Evolutionary conservation across 768 basidiomycete species (phyloP).

Genomic region (Collybia nuda): DNA sequence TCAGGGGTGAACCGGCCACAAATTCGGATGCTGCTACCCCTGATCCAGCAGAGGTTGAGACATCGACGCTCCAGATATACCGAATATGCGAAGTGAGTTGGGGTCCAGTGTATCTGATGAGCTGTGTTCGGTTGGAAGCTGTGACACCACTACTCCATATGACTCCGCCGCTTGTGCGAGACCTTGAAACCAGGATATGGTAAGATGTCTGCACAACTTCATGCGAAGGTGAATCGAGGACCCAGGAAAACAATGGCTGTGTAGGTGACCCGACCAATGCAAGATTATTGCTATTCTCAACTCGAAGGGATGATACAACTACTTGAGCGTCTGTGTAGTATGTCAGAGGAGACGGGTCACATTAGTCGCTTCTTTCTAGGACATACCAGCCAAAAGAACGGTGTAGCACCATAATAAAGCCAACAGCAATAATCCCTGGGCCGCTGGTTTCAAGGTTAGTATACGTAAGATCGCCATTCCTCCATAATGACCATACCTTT

Average conservation of each 20-base stretch:
- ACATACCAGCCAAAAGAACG: too few relatives aligned
- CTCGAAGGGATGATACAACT: too few relatives aligned
- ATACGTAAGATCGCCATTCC: too few relatives aligned
- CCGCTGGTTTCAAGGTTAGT: too few relatives aligned
- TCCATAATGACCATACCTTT: too few relatives aligned
- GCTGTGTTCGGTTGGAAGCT: slow-evolving; percentile 18
- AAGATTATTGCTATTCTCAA: too few relatives aligned
- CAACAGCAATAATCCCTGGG: too few relatives aligned
- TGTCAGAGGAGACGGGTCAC: too few relatives aligned
- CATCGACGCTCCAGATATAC: slow-evolving; percentile 24
- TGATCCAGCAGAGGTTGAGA: slow-evolving; percentile 17
- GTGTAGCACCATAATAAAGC: too few relatives aligned
- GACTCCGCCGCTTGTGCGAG: slow-evolving; percentile 11
- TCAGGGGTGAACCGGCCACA: slow-evolving; percentile 3
- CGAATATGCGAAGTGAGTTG: slow-evolving; percentile 19
- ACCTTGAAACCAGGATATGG: slow-evolving; percentile 19
- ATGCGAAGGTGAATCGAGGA: slow-evolving; percentile 13
- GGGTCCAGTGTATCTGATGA: slow-evolving; percentile 23
- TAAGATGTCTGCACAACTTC: slow-evolving; percentile 21
- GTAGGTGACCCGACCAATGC: too few relatives aligned
- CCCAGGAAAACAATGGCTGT: slow-evolving; percentile 25
- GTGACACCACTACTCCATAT: slow-evolving; percentile 23
- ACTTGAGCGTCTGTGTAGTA: too few relatives aligned
- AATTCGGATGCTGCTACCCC: slow-evolving; percentile 21
- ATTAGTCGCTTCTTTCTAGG: too few relatives aligned